Conservation (phyloP, 768 basidiomycete genomes). For the Auriscalpium vulgare region DNA sequence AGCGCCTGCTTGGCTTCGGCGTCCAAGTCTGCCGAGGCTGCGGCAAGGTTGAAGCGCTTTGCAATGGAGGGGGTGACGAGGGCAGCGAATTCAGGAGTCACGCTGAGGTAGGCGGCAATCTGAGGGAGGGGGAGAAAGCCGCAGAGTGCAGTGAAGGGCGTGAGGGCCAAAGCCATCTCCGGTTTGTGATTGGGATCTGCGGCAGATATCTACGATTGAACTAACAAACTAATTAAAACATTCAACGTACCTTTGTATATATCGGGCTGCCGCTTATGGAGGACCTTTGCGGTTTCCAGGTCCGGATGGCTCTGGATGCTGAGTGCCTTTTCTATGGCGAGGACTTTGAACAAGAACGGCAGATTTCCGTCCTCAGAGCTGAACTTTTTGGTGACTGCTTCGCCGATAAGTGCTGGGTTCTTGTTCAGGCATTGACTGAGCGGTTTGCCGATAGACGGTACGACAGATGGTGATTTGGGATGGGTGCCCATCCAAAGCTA, state of each 20-base stretch:
- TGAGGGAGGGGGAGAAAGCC: constrained; percentile 80
- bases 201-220: constrained; percentile 6
- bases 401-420: constrained; percentile 55
- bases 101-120: constrained; percentile 58
- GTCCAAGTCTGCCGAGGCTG: constrained; percentile 33
- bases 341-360: constrained; percentile 89
- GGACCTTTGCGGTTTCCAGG: constrained; percentile 64
- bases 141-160: constrained; percentile 83
- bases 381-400: constrained; percentile 11
- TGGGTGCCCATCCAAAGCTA: constrained; percentile 99
- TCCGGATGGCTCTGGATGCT: constrained; percentile 92
- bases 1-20: constrained; percentile 52
- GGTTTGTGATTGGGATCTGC: constrained; percentile 95
- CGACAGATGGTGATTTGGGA: constrained; percentile 56
- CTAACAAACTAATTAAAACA: not conserved
- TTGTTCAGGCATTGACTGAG: constrained; percentile 56
- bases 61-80: constrained; percentile 57
- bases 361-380: constrained; percentile 56
- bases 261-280: constrained; percentile 43
- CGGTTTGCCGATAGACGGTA: constrained; percentile 33
- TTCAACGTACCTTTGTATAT: constrained; percentile 78
- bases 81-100: constrained; percentile 67
- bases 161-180: constrained; percentile 97
- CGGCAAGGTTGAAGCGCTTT: constrained; percentile 43
- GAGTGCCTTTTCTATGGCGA: constrained; percentile 82